Evolutionary conservation across 2,329 filamentous ascomycete genomes (phyloP).

Genomic region (Elsinoe perseae): DNA sequence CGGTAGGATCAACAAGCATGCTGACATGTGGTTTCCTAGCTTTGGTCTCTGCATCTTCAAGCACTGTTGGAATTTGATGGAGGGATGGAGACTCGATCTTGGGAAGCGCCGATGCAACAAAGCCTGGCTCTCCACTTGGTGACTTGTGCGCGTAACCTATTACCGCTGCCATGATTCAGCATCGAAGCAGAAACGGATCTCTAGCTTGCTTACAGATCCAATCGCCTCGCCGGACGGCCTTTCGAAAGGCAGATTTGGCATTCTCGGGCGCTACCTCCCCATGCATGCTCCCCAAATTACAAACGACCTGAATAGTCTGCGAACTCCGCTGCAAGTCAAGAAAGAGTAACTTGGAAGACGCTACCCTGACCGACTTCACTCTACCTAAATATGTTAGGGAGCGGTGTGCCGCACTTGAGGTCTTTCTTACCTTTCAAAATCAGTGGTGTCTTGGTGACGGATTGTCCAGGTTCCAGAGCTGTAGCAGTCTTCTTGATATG

Average conservation of each 20-base stretch:
- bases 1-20: conserved; percentile 65
- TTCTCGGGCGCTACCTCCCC: conserved; percentile 33
- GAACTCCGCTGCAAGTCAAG: conserved; percentile 70
- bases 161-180: neutral
- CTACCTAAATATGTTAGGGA: conserved; percentile 49
- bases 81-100: conserved; percentile 68
- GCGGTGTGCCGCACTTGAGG: neutral
- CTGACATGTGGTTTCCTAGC: conserved; percentile 77
- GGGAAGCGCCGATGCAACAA: conserved; percentile 62
- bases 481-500: neutral
- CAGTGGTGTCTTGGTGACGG: neutral
- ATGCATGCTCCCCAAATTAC: conserved; percentile 53
- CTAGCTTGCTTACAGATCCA: conserved; percentile 60
- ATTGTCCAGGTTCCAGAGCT: neutral
- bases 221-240: conserved; percentile 70
- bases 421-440: neutral
- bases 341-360: conserved; percentile 75
- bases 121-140: conserved; percentile 66
- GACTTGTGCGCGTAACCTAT: conserved; percentile 16
- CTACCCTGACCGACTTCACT: conserved; percentile 61
- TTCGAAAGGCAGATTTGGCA: conserved; percentile 53
- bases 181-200: no score
- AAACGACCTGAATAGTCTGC: conserved; percentile 65
- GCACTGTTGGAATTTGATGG: conserved; percentile 64
- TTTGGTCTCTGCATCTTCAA: conserved; percentile 63